Percentiles rank a stretch among this genome's conserved stretches.
These are phyloP conservation scores for Thyridium curvatum DNA, from an alignment of 2,329 filamentous ascomycete genomes.

Conservation along the genomic window DNA sequence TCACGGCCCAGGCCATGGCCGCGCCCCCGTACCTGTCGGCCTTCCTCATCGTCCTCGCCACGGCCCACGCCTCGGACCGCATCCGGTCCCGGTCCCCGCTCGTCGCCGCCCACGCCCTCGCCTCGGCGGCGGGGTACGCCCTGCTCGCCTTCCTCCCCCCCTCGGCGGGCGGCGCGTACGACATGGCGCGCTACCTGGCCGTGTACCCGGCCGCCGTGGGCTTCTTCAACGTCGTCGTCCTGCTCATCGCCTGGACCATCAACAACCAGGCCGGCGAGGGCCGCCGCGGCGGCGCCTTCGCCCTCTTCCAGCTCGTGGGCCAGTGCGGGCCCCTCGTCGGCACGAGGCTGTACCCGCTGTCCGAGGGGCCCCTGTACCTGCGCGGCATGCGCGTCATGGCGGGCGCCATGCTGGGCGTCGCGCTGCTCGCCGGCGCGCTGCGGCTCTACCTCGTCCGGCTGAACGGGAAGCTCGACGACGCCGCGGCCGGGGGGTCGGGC, in stretches of 20 bases:
- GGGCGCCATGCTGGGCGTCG: constrained; percentile 55
- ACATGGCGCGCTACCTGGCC: constrained; percentile 58
- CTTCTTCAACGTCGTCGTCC: constrained; percentile 78
- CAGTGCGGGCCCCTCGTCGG: constrained; percentile 73
- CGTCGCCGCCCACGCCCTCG: constrained; percentile 61
- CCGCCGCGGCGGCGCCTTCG: constrained; percentile 64
- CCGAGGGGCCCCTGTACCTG: constrained; percentile 55
- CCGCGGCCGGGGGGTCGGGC: constrained; percentile 17
- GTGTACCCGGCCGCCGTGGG: constrained; percentile 74
- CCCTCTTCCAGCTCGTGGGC: constrained; percentile 73
- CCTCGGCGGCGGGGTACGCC: constrained; percentile 54
- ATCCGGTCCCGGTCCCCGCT: constrained; percentile 55
- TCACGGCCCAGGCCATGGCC: constrained; percentile 68
- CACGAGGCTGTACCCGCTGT: constrained; percentile 56
- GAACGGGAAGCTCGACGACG: constrained; percentile 40
- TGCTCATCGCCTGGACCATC: constrained; percentile 82
- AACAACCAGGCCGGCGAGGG: constrained; percentile 72
- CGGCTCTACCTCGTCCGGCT: constrained; percentile 43
- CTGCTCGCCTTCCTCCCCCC: constrained; percentile 46
- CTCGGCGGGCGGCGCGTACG: constrained; percentile 17
- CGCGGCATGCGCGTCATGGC: constrained; percentile 58
- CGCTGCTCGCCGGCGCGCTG: constrained; percentile 45
- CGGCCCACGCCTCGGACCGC: constrained; percentile 67
- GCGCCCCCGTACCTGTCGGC: constrained; percentile 76
- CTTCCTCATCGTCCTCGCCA: constrained; percentile 65